Evolutionary conservation across 108 stramenopile species (phyloP), one percentile per base, ranked within the genome.

Genomic region (Discostella stelligeroides): DNA sequence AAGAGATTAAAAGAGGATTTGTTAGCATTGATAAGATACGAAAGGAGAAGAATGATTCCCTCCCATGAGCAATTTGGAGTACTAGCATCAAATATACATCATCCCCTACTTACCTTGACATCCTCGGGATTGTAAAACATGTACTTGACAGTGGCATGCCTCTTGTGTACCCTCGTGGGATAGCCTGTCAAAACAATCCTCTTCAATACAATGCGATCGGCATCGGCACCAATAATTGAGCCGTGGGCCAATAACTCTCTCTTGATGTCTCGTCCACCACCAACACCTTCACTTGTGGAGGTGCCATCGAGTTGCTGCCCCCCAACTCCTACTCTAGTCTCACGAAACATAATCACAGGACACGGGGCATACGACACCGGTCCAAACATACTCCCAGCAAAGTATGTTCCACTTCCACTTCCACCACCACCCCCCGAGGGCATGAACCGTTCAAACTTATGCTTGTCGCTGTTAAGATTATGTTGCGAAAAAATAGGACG

Each of bases 91-190:
- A 70, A 23, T 47, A 39, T 40, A 71, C n/a, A 47, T 66, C 64
- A 63, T 60, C 21, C 47, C 12, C 38, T 2, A 25, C 70, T 60
- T 56, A 79, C 72, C 72, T 84, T 87, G 21, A 98, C 96, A 76
- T 98, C 98, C 30, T 97, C 96, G 1, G 98, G 98, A 73, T 96
- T 91, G 79, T 94, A 93, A 77, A 99, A 99, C 98, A 99, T 98
- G 82, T 97, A 94, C 79, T 97, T 96, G 40, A 99, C 96, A 14
- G 97, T 96, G 18, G 98, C 98, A 72, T 83, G 86, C 40, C 97
- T 89, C 75, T 98, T 98, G 63, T 96, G 97, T 12, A 98, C 97
- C 13, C 97, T 86, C 8, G 91, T 84, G n/a, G 99, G 99, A 63
- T 94, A 95, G 10, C 99, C 99, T 5, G 98, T 97, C 74, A 99